A percentile compares a stretch with the other conserved stretches of the same genome.
Evolutionary conservation across 495 filamentous ascomycete genomes (phyloP).

Genomic region (Staphylotrichum longicolle): DNA sequence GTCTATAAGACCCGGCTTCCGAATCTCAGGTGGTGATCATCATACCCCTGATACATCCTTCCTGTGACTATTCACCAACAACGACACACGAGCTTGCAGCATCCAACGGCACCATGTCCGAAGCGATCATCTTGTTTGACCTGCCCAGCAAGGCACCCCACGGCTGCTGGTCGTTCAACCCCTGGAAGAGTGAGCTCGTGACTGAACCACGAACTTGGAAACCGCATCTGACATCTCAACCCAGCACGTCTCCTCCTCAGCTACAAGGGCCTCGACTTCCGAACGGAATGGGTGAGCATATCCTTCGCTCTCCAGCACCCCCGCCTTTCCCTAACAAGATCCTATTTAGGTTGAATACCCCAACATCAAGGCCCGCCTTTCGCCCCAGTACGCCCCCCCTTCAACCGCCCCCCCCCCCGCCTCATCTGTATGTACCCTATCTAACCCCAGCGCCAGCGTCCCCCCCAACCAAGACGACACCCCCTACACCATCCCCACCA

Average conservation of each 20-base stretch:
- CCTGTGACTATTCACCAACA: no score
- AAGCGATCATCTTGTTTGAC: constrained; percentile 51
- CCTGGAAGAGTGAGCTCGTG: constrained; percentile 65
- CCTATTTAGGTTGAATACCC: constrained; percentile 52
- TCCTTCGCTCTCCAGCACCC: not conserved
- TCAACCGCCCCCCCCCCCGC: not conserved
- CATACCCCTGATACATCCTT: no score
- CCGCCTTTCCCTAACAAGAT: not conserved
- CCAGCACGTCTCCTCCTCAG: constrained; percentile 58
- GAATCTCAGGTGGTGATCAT: no score
- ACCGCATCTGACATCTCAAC: no score
- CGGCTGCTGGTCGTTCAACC: constrained; percentile 57
- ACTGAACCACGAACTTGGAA: no score
- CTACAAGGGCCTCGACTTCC: constrained; percentile 61
- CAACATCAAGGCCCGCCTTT: constrained; percentile 46
- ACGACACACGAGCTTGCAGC: no score
- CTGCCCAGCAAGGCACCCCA: constrained; percentile 48
- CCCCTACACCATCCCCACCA: constrained; percentile 55
- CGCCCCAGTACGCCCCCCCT: constrained; percentile 29
- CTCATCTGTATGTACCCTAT: no score
- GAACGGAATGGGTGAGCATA: constrained; percentile 57
- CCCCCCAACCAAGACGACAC: constrained; percentile 18
- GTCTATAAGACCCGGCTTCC: no score
- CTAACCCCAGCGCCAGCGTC: constrained; percentile 31
- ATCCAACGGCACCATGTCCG: no score